phyloP scores from a whole-genome alignment of 2,329 filamentous ascomycete species.

The Pestalotiopsis sp. region DNA sequence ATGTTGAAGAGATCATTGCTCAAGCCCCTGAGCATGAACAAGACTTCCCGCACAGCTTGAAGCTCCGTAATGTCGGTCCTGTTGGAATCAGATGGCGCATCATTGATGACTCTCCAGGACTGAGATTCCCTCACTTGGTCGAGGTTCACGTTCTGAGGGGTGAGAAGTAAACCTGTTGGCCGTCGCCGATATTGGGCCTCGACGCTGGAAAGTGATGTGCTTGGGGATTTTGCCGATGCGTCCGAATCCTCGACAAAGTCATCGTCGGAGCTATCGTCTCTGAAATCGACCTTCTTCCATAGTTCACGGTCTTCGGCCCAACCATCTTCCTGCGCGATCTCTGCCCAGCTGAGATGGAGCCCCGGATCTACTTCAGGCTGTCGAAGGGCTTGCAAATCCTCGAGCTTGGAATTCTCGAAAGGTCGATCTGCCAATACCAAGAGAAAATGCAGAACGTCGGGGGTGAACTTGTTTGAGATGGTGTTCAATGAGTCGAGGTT shows the following conservation, averaged over 20 bases:
- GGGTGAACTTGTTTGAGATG: slow-evolving; percentile 63
- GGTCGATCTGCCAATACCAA: slow-evolving; percentile 82
- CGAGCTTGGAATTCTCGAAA: slow-evolving; percentile 65
- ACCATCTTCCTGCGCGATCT: slow-evolving; percentile 75
- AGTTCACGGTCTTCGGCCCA: slow-evolving; percentile 66
- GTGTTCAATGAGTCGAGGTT: slow-evolving; percentile 61
- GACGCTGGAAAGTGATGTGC: slow-evolving; percentile 35
- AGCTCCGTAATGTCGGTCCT: slow-evolving; percentile 64
- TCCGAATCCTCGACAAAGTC: slow-evolving; percentile 44
- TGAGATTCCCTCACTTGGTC: slow-evolving; percentile 42
- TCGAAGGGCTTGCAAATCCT: slow-evolving; percentile 58
- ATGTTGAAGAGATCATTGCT: slow-evolving; percentile 69
- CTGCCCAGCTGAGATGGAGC: slow-evolving; percentile 69
- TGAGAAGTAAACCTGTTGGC: slow-evolving; percentile 36
- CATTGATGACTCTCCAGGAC: slow-evolving; percentile 40
- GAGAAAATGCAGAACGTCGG: slow-evolving; percentile 77
- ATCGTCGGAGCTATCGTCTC: slow-evolving; percentile 66
- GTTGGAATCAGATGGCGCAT: background rate
- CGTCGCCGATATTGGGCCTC: slow-evolving; percentile 27
- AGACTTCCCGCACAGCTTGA: slow-evolving; percentile 71
- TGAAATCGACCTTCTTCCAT: slow-evolving; percentile 69
- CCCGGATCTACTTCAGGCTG: slow-evolving; percentile 43
- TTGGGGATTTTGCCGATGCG: slow-evolving; percentile 31
- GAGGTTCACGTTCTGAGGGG: slow-evolving; percentile 35
- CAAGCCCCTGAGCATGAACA: slow-evolving; percentile 84